Percentiles rank a stretch among this genome's conserved stretches.
Conservation (phyloP, 768 basidiomycete genomes). For the Infundibulicybe gibba region DNA sequence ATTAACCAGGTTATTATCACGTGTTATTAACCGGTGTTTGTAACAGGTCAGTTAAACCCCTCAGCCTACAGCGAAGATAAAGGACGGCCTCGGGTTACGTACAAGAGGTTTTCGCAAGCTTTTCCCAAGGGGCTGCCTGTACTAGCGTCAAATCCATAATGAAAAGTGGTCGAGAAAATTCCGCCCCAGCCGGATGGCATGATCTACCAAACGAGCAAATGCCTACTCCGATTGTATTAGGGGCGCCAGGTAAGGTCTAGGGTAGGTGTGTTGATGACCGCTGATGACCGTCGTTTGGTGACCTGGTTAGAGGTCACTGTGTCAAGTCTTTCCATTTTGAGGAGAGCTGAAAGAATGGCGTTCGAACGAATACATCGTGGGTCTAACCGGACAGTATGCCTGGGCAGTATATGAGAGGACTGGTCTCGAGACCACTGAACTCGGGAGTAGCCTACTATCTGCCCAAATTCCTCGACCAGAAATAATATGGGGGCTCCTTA, state of each 20-base stretch:
- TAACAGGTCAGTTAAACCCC: too few relatives aligned
- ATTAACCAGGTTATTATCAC: too few relatives aligned
- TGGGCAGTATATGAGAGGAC: slow-evolving; percentile 34
- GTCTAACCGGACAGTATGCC: slow-evolving; percentile 9
- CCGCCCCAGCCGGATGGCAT: too few relatives aligned
- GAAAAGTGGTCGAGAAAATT: slow-evolving; percentile 38
- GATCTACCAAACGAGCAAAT: not conserved
- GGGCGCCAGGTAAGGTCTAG: slow-evolving; percentile 38
- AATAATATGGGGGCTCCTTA: slow-evolving; percentile 27
- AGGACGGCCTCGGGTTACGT: slow-evolving; percentile 9
- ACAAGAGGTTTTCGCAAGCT: slow-evolving; percentile 34
- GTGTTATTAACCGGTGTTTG: too few relatives aligned
- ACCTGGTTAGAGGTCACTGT: slow-evolving; percentile 15
- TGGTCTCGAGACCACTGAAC: slow-evolving; percentile 41
- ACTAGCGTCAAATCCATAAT: slow-evolving; percentile 40
- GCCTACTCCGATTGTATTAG: slow-evolving; percentile 53
- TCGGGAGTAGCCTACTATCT: slow-evolving; percentile 29
- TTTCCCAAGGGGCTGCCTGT: slow-evolving; percentile 30
- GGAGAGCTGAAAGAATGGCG: slow-evolving; percentile 22
- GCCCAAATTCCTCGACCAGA: slow-evolving; percentile 37
- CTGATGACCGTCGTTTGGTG: slow-evolving; percentile 24
- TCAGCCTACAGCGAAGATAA: too few relatives aligned
- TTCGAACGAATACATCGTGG: not conserved
- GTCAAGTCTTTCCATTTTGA: slow-evolving; percentile 37
- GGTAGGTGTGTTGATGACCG: slow-evolving; percentile 28